Base-by-base conservation (phyloP, 495 filamentous ascomycete genomes). In the Penicillium desertorum region DNA sequence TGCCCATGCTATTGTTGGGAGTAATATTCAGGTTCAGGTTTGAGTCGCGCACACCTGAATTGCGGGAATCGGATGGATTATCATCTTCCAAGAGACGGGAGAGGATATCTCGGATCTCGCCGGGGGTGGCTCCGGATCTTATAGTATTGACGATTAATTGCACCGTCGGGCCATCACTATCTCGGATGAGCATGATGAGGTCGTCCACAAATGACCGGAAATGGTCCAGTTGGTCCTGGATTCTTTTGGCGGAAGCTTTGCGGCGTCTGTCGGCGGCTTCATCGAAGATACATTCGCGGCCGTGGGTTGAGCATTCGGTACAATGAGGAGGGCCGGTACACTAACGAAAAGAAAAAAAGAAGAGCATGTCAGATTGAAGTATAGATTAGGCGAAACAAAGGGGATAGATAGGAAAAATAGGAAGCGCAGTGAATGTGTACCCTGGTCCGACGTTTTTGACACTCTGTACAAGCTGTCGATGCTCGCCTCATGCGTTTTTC, bases 391-490 rank as follows among this genome's bases (percentile, higher is more conserved):
- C 9, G 16, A 36, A 45, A 39, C 46, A 3, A 29, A 56, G 44
- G 46, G 27, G 23, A 51, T 19, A 37, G 50, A 34, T 16, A 8
- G 32, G 25, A 27, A 27, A 17, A 27, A 12, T 36, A 12, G 57
- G 42, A 43, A 36, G 45, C 37, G 29, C 10, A 34, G 52, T 51
- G 45, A n/a, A 25, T 25, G 29, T 58, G 16, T 72, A 78, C 76
- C 72, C 72, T 76, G 42, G 73, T 77, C 27, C 76, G 70, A 42
- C 71, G 64, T 47, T 59, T 67, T 59, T 78, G 71, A 59, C 76
- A 78, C 57, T 78, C 73, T 29, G 54, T 60, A 57, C 76, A 78
- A 22, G 76, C 76, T 12, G 70, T 71, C 11, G 74, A 77, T 9
- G 71, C 74, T 54, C 76, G 64, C 51, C 71, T 77, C 45, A 69